Percentiles rank a stretch among this genome's conserved stretches.
Evolutionary conservation across 345 rosid species (phyloP).

Genomic region (Hibiscus syriacus): DNA sequence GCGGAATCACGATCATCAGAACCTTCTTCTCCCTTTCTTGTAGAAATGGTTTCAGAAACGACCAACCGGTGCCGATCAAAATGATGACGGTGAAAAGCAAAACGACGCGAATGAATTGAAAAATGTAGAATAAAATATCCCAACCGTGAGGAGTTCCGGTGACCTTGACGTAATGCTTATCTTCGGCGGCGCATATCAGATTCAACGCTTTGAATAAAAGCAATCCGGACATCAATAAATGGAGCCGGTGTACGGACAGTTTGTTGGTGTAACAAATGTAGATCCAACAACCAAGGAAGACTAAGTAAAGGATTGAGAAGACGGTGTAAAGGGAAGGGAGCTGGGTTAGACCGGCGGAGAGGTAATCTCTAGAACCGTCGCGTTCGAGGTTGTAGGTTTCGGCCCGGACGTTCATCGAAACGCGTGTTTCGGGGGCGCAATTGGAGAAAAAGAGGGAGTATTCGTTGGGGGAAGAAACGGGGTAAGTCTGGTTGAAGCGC

Average conservation of each 20-base stretch:
- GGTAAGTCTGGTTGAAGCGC: slow-evolving; percentile 49
- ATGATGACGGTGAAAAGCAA: slow-evolving; percentile 76
- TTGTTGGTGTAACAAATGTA: slow-evolving; percentile 41
- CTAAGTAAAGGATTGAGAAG: slow-evolving; percentile 50
- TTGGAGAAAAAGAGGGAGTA: slow-evolving; percentile 87
- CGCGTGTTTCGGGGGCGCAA: slow-evolving; percentile 68
- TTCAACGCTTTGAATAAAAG: slow-evolving; percentile 78
- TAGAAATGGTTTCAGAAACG: no score
- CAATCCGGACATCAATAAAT: slow-evolving; percentile 67
- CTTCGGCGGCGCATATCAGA: no score
- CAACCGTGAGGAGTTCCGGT: slow-evolving; percentile 96
- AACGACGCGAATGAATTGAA: slow-evolving; percentile 78
- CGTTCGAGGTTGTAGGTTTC: slow-evolving; percentile 65
- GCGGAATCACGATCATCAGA: no score
- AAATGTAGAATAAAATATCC: slow-evolving; percentile 84
- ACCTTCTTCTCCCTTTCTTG: no score
- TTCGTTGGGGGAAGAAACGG: no score
- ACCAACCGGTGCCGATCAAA: no score
- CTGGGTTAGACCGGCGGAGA: slow-evolving; percentile 82
- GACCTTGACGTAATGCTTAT: no score
- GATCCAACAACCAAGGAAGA: slow-evolving; percentile 59
- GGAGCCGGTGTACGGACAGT: slow-evolving; percentile 67
- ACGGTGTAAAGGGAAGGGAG: no score
- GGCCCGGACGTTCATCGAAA: slow-evolving; percentile 72
- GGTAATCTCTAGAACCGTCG: slow-evolving; percentile 51